Conservation (phyloP, 129 eudicot genomes). For the Pulicaria dysenterica region DNA sequence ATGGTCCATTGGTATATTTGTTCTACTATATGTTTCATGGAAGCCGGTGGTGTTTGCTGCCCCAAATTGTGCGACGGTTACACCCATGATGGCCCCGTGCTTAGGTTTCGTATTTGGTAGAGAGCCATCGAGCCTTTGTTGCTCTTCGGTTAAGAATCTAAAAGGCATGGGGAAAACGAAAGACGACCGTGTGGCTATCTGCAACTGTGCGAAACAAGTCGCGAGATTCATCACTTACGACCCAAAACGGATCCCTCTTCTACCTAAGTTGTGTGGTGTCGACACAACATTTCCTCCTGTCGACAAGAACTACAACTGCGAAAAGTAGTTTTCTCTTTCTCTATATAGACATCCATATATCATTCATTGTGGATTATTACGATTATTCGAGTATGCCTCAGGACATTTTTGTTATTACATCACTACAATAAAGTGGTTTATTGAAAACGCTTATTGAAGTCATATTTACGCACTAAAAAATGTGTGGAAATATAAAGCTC, state of each 20-base stretch:
- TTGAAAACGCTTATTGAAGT: too few species aligned
- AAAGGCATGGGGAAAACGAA: conserved; percentile 22
- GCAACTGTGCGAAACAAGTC: conserved; percentile 34
- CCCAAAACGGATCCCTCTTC: conserved; percentile 29
- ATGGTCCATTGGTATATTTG: conserved; percentile 6
- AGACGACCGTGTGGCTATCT: conserved; percentile 27
- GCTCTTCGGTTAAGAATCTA: conserved; percentile 15
- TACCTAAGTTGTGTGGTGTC: conserved; percentile 32
- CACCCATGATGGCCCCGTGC: conserved; percentile 26
- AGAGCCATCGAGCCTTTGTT: conserved; percentile 28
- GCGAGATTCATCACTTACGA: conserved; percentile 3
- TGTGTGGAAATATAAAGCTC: too few species aligned
- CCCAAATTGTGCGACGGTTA: conserved; percentile 16
- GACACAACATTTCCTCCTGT: conserved; percentile 30
- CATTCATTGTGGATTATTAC: neutral
- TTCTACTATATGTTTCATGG: conserved; percentile 27
- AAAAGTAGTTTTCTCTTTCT: conserved; percentile 25
- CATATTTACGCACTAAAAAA: too few species aligned
- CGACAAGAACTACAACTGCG: conserved; percentile 29
- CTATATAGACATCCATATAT: neutral
- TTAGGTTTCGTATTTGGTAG: conserved; percentile 24
- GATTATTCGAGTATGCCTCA: neutral
- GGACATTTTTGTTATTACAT: too few species aligned
- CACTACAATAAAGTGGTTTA: too few species aligned
- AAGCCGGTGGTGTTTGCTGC: conserved; percentile 18